Evolutionary conservation across 2,329 filamentous ascomycete species (phyloP), one percentile per base, ranked within the genome.

Genomic region (Venturia effusa): DNA sequence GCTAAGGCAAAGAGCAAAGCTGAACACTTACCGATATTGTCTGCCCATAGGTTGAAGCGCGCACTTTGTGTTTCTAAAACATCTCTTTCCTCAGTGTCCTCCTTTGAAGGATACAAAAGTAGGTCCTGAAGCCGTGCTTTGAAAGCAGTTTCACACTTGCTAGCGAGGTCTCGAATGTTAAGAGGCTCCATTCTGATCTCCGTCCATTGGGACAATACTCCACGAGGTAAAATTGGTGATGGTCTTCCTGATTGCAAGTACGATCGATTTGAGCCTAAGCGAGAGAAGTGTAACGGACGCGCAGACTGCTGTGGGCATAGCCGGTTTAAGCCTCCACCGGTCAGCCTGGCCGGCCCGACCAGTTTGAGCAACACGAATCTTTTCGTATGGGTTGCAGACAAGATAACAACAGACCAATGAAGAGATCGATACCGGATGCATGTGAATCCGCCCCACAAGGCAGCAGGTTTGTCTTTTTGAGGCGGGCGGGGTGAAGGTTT

Each of bases 21-120:
- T 51, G 11, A 24, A 27, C 6, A 15, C 22, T 15, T 22, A 51
- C 45, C 22, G 34, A 68, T 65, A 41, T 66, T 68, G 22, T 62
- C 66, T 32, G 67, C 67, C 67, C 67, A 68, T 17, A 68, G 66
- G 22, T 61, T 66, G 61, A 68, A 68, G 24, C 67, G 37, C 17
- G 60, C 67, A 34, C 27, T 37, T 34, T 59, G 55, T 27, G 55
- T 37, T n/a, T 59, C 55, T 15, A 59, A 11, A 51, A 51, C 22
- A 22, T 51, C 45, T 13, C 45, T 51, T 24, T 51, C 45, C 22
- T 51, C 45, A 13, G 15, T 4, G 24, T 51, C 22, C 11, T 51
- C 45, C 22, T 51, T 24, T 51, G 10, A 11, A 24, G 27, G 22
- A 15, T 51, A 8, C 22, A 22, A 10, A 4, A 27, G 45, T 24